phyloP scores from a whole-genome alignment of 2,329 filamentous ascomycete genomes.

The Ascochyta pisi region DNA sequence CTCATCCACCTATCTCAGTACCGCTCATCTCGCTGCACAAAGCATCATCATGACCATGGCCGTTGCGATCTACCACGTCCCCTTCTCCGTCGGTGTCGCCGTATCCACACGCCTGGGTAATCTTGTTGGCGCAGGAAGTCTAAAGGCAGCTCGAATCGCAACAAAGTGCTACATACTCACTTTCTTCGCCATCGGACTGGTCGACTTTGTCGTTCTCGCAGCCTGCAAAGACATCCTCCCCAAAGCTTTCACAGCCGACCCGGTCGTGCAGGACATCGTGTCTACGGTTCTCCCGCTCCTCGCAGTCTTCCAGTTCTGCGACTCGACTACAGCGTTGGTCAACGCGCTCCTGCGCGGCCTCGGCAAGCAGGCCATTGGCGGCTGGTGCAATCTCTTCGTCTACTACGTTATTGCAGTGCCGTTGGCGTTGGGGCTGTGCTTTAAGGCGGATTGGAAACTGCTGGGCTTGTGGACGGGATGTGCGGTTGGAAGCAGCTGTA shows the following conservation, averaged over 20 bases:
- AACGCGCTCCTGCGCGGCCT: constrained; percentile 49
- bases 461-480: constrained; percentile 49
- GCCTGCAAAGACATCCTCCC: constrained; percentile 42
- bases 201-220: constrained; percentile 44
- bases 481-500: constrained; percentile 42
- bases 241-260: constrained; percentile 45
- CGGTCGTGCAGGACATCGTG: constrained; percentile 44
- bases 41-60: constrained; percentile 45
- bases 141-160: constrained; percentile 42
- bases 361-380: constrained; percentile 49
- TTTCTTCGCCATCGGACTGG: constrained; percentile 45
- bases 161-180: constrained; percentile 42
- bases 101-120: constrained; percentile 50
- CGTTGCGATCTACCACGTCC: constrained; percentile 50
- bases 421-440: constrained; percentile 45
- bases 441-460: constrained; percentile 45
- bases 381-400: constrained; percentile 48
- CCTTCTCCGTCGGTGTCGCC: constrained; percentile 50
- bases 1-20: constrained; percentile 78
- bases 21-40: constrained; percentile 84
- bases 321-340: constrained; percentile 46
- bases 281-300: constrained; percentile 44
- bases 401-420: constrained; percentile 51
- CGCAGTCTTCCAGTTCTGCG: constrained; percentile 49
- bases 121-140: constrained; percentile 48